These are phyloP conservation scores for Monosporascus sp. DNA, from an alignment of 2,329 filamentous ascomycete species.

Conservation along the genomic window DNA sequence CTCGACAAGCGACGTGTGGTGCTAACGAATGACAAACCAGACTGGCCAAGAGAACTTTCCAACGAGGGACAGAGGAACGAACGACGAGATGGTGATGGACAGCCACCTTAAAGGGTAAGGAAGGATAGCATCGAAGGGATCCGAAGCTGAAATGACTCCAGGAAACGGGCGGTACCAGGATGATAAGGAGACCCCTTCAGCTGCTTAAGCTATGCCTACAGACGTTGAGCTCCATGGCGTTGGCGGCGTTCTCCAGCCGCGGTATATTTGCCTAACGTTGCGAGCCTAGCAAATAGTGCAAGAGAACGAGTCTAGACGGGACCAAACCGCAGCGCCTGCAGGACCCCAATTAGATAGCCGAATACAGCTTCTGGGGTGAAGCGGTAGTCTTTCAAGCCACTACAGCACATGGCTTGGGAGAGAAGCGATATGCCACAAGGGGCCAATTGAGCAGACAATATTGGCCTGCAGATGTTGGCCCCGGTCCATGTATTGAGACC, in stretches of 20 bases:
- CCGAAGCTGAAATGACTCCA: neutral
- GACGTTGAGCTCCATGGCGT: neutral
- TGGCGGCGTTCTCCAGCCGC: neutral
- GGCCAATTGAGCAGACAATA: no score
- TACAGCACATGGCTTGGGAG: neutral
- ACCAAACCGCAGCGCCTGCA: neutral
- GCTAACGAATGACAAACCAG: constrained; percentile 1
- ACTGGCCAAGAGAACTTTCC: neutral
- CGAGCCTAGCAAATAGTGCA: neutral
- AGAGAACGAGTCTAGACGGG: neutral
- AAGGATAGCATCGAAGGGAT: neutral
- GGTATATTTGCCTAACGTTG: neutral
- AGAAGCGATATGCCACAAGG: no score
- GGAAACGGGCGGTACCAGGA: neutral
- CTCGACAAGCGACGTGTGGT: constrained; percentile 5
- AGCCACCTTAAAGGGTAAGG: neutral
- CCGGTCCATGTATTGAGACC: no score
- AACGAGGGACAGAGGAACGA: neutral
- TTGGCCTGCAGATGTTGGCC: no score
- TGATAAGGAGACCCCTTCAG: neutral
- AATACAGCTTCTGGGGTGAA: neutral
- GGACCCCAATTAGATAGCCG: no score
- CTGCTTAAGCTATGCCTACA: neutral
- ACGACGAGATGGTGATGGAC: neutral
- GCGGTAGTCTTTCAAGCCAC: neutral